Conservation (phyloP, 768 basidiomycete genomes). For the Termitomyces sp. region DNA sequence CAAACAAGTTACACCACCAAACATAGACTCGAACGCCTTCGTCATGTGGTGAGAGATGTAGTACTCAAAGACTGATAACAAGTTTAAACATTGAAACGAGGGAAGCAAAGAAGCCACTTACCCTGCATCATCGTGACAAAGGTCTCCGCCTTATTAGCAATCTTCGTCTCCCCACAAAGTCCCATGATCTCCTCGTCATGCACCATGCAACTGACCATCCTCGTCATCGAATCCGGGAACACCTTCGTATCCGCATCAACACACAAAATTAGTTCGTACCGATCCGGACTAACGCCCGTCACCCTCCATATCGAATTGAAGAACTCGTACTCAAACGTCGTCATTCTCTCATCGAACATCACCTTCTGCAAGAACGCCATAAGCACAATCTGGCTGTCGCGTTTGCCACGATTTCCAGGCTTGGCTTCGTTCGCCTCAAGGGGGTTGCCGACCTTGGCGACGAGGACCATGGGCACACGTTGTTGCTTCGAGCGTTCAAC, state of each 20-base stretch:
- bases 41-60: constrained; percentile 99
- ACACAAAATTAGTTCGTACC: constrained; percentile 92
- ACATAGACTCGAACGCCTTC: constrained; percentile 99
- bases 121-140: constrained; percentile 99
- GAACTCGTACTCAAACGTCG: constrained; percentile 98
- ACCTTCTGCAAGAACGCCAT: constrained; percentile 99
- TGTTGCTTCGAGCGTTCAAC: constrained; percentile 92
- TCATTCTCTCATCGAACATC: constrained; percentile 99
- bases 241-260: constrained; percentile 99
- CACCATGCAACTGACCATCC: constrained; percentile 97
- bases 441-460: constrained; percentile 94
- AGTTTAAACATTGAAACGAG: neutral
- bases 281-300: constrained; percentile 93
- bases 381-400: constrained; percentile 95
- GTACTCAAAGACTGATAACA: constrained; percentile 86
- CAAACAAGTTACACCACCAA: constrained; percentile 98
- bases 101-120: constrained; percentile 30
- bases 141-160: constrained; percentile 97
- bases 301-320: constrained; percentile 98
- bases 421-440: constrained; percentile 85
- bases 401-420: constrained; percentile 98
- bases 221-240: constrained; percentile 94
- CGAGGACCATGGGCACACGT: constrained; percentile 91
- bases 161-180: constrained; percentile 98
- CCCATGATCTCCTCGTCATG: constrained; percentile 99